phyloP scores from a whole-genome alignment of 257 asterid genomes.

The Penstemon eatonii region DNA sequence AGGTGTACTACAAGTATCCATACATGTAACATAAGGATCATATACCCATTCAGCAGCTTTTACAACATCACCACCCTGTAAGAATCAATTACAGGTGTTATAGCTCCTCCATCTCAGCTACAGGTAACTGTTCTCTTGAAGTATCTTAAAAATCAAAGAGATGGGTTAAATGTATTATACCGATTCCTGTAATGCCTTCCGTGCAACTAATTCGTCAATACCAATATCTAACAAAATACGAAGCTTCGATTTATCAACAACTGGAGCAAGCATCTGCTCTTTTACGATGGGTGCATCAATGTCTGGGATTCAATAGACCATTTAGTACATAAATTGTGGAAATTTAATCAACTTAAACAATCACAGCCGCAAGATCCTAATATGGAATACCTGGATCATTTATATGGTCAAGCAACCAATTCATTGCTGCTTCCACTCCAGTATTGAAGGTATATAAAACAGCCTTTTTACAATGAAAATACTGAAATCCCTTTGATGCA shows the following conservation, averaged over 20 bases:
- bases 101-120: neutral
- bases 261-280: conserved; percentile 37
- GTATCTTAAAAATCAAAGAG: neutral
- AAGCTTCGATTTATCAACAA: conserved; percentile 69
- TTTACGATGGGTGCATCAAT: conserved; percentile 71
- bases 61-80: conserved; percentile 87
- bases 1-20: conserved; percentile 44
- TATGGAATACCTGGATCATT: conserved; percentile 65
- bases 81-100: conserved; percentile 19
- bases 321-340: conserved; percentile 17
- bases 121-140: neutral
- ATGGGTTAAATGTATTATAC: conserved; percentile 39
- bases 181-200: conserved; percentile 79
- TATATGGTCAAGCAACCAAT: conserved; percentile 88
- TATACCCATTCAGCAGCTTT: conserved; percentile 95
- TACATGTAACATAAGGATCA: conserved; percentile 56
- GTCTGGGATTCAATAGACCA: conserved; percentile 36
- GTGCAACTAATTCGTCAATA: conserved; percentile 78
- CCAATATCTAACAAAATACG: conserved; percentile 83
- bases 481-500: conserved; percentile 76
- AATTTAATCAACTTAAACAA: conserved; percentile 4
- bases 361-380: conserved; percentile 24
- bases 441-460: conserved; percentile 73
- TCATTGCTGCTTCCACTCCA: conserved; percentile 94
- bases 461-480: conserved; percentile 90